These are phyloP conservation scores for Fusarium secorum DNA, from an alignment of 2,329 filamentous ascomycete species.

Conservation along the genomic window DNA sequence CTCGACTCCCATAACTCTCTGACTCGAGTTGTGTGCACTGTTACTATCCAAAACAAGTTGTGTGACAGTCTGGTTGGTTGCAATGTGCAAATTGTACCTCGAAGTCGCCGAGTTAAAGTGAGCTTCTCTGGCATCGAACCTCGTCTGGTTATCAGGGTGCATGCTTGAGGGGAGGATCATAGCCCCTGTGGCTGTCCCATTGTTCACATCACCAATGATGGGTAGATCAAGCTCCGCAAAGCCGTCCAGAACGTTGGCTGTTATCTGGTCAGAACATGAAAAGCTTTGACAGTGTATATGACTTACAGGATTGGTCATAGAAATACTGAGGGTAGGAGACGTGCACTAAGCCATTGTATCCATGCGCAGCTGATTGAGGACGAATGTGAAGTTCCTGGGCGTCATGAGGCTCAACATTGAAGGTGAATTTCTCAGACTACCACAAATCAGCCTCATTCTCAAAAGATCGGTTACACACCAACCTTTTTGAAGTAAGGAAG, in stretches of 20 bases:
- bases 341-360: slow-evolving; percentile 11
- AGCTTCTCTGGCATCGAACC: slow-evolving; percentile 17
- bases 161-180: slow-evolving; percentile 26
- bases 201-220: slow-evolving; percentile 17
- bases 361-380: not conserved
- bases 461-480: not conserved
- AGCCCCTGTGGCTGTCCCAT: slow-evolving; percentile 12
- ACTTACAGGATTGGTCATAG: slow-evolving; percentile 12
- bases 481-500: slow-evolving; percentile 56
- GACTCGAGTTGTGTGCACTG: not conserved
- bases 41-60: slow-evolving; percentile 6
- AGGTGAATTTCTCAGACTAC: slow-evolving; percentile 17
- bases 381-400: slow-evolving; percentile 4
- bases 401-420: not conserved
- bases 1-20: slow-evolving; percentile 19
- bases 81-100: slow-evolving; percentile 11
- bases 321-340: slow-evolving; percentile 22
- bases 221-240: slow-evolving; percentile 20
- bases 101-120: not conserved
- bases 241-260: slow-evolving; percentile 7
- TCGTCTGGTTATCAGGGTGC: slow-evolving; percentile 6
- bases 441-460: not conserved
- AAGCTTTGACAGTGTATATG: not conserved
- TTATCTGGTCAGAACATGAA: not conserved
- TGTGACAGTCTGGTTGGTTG: slow-evolving; percentile 3